Base-by-base conservation (phyloP, 257 asterid species). In the Apocynum venetum region DNA sequence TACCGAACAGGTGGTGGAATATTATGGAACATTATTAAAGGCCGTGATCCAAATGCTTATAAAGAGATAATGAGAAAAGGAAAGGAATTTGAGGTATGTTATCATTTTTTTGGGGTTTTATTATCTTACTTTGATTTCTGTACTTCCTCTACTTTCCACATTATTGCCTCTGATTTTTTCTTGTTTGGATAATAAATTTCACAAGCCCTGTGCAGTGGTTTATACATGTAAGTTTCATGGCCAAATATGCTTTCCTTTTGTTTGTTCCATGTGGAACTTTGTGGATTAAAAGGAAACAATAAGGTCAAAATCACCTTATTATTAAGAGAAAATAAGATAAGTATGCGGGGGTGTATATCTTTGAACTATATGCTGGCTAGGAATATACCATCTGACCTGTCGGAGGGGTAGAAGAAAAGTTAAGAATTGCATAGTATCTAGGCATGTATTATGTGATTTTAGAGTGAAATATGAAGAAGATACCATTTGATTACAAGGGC, bases 11-110 rank as follows among this genome's bases (percentile, higher is more conserved):
- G 97, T 68, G 97, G 99, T 74, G 98, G 99, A 68, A 86, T 93
- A 86, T 82, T 93, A 63, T 96, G 97, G 99, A 91, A 87, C 84
- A 86, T 96, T 79, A 87, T 93, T 84, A 96, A 91, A 89, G 82
- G 56, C 73, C 98, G 97, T 13, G 98, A 96, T 76, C 93, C 96
- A 73, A 89, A 90, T 87, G 96, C 93, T 77, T 96, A 88, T 87
- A 90, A 90, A 84, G 98, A 96, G 91, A 96, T 91, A 52, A 96
- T 90, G 98, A 88, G 36, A 55, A 90, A 85, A 79, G 97, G 97
- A 61, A 93, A 80, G 87, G 97, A 93, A 75, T 96, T 93, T 86
- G 99, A 91, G 98, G 99, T 91, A 65, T 67, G 85, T 72, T n/a
- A 74, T 65, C 76, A 55, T 53, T 56, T 60, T 60, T 31, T 15